These are phyloP conservation scores for Claviceps sp. DNA, from an alignment of 2,329 filamentous ascomycete species.

Conservation along the genomic window DNA sequence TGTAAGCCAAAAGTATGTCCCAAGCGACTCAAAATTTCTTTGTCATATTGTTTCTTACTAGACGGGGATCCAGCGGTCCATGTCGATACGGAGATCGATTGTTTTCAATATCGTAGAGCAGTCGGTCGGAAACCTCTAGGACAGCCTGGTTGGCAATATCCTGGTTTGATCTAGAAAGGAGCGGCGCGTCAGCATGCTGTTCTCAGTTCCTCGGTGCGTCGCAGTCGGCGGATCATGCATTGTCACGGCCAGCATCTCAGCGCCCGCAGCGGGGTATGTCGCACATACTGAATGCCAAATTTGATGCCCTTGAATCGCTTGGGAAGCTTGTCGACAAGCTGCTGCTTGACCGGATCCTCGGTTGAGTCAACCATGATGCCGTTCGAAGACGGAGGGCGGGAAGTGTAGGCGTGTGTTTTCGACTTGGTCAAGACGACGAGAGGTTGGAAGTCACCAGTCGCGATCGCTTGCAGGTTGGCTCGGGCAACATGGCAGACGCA, in stretches of 20 bases:
- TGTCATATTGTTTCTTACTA: constrained; percentile 31
- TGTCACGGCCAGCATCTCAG: too few relatives aligned
- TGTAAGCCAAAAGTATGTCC: not conserved
- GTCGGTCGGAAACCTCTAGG: constrained; percentile 83
- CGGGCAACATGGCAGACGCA: constrained; percentile 6
- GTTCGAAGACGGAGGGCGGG: not conserved
- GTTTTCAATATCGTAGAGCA: constrained; percentile 81
- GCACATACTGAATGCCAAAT: constrained; percentile 56
- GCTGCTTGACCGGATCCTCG: constrained; percentile 5
- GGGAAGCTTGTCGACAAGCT: constrained; percentile 67
- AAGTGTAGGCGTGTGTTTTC: not conserved
- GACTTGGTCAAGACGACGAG: constrained; percentile 2
- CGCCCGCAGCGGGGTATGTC: not conserved
- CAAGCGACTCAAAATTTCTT: not conserved
- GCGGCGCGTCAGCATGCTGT: not conserved
- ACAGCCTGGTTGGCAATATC: constrained; percentile 94
- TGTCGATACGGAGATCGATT: constrained; percentile 63
- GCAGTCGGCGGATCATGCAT: not conserved
- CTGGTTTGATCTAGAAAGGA: constrained; percentile 56
- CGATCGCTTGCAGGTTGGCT: not conserved
- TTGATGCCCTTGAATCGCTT: constrained; percentile 86
- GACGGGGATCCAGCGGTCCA: constrained; percentile 75
- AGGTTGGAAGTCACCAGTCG: constrained; percentile 2
- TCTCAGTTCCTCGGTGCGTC: not conserved
- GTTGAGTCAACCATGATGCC: constrained; percentile 5